Conservation (phyloP, 1,139 yeast species). For the Hyphopichia fennica region DNA sequence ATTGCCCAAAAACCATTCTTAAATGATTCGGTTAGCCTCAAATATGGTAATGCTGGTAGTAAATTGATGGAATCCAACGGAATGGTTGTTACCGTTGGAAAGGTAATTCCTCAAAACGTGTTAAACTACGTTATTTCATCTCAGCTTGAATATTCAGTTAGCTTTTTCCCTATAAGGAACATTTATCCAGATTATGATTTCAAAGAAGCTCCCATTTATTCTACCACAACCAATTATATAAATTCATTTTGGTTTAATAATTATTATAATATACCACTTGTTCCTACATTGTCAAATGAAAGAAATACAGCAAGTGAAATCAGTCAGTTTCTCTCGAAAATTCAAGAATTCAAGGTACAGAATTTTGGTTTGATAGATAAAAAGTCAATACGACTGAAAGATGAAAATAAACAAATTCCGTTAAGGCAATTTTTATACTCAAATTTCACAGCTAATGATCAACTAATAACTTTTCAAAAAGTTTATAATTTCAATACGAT, state of each 20-base stretch:
- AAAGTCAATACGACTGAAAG: neutral
- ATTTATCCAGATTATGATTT: neutral
- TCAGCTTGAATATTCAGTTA: slow-evolving; percentile 23
- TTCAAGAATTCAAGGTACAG: neutral
- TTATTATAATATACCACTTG: slow-evolving; percentile 3
- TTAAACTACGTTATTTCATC: slow-evolving; percentile 31
- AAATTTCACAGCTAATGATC: slow-evolving; percentile 22
- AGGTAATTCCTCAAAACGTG: slow-evolving; percentile 28
- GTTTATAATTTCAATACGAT: slow-evolving; percentile 26
- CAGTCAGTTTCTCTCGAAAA: neutral
- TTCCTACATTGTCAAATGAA: neutral
- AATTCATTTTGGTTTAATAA: slow-evolving; percentile 17
- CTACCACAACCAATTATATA: slow-evolving; percentile 17
- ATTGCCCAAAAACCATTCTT: slow-evolving; percentile 13
- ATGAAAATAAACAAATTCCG: neutral
- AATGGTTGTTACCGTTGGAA: slow-evolving; percentile 24
- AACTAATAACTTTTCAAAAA: slow-evolving; percentile 24
- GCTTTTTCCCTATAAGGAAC: slow-evolving; percentile 14
- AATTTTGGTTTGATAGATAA: neutral
- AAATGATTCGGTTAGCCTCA: slow-evolving; percentile 13
- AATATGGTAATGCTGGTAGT: slow-evolving; percentile 26
- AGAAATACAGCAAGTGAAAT: neutral
- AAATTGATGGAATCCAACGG: slow-evolving; percentile 18
- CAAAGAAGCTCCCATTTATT: neutral
- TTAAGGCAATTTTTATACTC: slow-evolving; percentile 10